Base-by-base conservation (phyloP, 148 eudicot species). In the Chenopodium quinoa region DNA sequence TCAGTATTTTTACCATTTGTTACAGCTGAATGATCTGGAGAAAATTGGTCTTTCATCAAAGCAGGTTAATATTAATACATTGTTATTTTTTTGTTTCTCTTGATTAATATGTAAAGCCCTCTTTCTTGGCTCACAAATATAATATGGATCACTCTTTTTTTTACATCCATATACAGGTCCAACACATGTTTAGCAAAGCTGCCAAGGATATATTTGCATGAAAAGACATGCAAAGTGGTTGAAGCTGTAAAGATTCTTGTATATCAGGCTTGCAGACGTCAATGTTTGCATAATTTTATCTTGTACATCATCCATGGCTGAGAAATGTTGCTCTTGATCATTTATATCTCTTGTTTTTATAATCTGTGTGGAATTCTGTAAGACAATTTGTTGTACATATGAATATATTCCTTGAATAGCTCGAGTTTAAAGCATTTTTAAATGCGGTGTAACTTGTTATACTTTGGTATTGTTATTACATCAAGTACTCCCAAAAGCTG, bases 11-110 rank as follows among this genome's bases (percentile, higher is more conserved):
- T 66, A 71, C 65, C 46, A 71, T 32, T 40, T 80, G 58, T 62
- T 82, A 87, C 92, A 95, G 99, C 81, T 95, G 62, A 84, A 66
- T 82, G 99, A 95, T 79, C 81, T 95, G 82, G 93, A 92, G 90
- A 93, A 91, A 89, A 89, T 93, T 37, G 99, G 99, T 64, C 90
- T 95, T 78, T 93, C 99, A 76, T 85, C 91, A 31, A 95, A 91
- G 83, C 99, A 92, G 93, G 97, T 92, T 37, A 76, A 56, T 54
- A 19, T 14, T 32, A 10, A 27, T 68, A 25, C 16, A 8, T 29
- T 62, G 22, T 1, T 31, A 19, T 29, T 13, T 50, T 9, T 22
- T 4, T 50, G 6, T 9, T 27, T 2, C 50, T 31, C 54, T 10
- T 16, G n/a, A 62, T 9, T 20, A 6, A 22, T 62, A 62, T 5